Evolutionary conservation across 2,329 filamentous ascomycete genomes (phyloP).

Genomic region (Colletotrichum acutatum): DNA sequence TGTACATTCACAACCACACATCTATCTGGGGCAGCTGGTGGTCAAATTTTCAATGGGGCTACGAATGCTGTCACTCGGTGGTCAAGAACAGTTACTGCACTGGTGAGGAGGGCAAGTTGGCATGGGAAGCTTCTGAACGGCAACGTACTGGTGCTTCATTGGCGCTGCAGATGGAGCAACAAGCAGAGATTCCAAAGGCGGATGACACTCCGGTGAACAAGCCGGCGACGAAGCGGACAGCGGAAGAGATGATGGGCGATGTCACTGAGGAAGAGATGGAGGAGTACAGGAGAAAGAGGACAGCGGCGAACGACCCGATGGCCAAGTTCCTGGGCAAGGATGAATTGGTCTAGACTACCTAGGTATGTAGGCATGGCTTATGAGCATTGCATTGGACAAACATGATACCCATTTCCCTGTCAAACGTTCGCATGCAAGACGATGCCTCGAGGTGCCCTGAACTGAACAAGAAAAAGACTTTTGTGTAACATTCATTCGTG

Average conservation of each 20-base stretch:
- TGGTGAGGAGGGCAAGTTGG: slow-evolving; percentile 85
- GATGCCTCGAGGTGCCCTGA: neutral
- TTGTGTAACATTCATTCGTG: slow-evolving; percentile 36
- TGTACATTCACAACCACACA: slow-evolving; percentile 90
- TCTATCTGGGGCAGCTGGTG: slow-evolving; percentile 98
- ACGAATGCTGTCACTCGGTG: slow-evolving; percentile 91
- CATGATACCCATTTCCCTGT: slow-evolving; percentile 35
- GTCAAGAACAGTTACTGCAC: slow-evolving; percentile 99
- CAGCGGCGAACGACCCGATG: slow-evolving; percentile 86
- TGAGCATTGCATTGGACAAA: slow-evolving; percentile 22
- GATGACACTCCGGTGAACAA: slow-evolving; percentile 43
- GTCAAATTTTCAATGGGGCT: slow-evolving; percentile 95
- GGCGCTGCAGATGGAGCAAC: slow-evolving; percentile 41
- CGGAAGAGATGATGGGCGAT: slow-evolving; percentile 82
- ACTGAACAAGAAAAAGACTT: slow-evolving; percentile 21
- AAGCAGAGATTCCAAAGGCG: slow-evolving; percentile 40
- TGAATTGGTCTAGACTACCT: slow-evolving; percentile 62
- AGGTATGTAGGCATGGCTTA: neutral
- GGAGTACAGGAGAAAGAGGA: slow-evolving; percentile 81
- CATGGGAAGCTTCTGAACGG: slow-evolving; percentile 80
- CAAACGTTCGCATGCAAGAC: slow-evolving; percentile 20
- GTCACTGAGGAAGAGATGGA: slow-evolving; percentile 89
- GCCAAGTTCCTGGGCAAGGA: slow-evolving; percentile 81
- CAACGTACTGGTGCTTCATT: slow-evolving; percentile 62
- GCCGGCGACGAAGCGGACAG: slow-evolving; percentile 74